These are phyloP conservation scores for Cyberlindnera samutprakarnensis DNA, from an alignment of 805 yeast species.

Conservation along the genomic window DNA sequence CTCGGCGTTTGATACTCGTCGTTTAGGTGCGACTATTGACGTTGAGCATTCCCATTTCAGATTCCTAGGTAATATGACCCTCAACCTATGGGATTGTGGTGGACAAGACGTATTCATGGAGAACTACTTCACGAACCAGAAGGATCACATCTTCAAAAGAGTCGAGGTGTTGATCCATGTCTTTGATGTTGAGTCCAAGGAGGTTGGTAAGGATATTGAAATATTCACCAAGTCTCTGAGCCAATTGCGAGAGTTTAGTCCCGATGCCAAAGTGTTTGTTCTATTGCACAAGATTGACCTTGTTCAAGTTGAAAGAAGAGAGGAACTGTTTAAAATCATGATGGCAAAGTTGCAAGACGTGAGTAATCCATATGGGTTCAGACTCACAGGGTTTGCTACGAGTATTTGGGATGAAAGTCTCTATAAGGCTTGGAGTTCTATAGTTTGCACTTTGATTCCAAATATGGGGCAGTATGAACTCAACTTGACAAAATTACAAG, in stretches of 20 bases:
- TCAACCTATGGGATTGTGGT: slow-evolving; percentile 97
- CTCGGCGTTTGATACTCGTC: slow-evolving; percentile 92
- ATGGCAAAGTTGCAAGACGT: slow-evolving; percentile 73
- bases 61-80: slow-evolving; percentile 89
- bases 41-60: slow-evolving; percentile 96
- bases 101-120: slow-evolving; percentile 97
- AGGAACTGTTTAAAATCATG: slow-evolving; percentile 76
- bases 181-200: slow-evolving; percentile 91
- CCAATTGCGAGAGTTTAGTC: slow-evolving; percentile 76
- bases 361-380: slow-evolving; percentile 61
- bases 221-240: slow-evolving; percentile 79
- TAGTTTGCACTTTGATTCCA: slow-evolving; percentile 91
- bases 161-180: slow-evolving; percentile 95
- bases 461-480: slow-evolving; percentile 77
- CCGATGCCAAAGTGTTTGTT: slow-evolving; percentile 87
- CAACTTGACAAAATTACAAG: slow-evolving; percentile 65
- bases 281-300: slow-evolving; percentile 94
- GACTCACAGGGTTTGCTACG: slow-evolving; percentile 82
- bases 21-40: slow-evolving; percentile 95
- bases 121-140: slow-evolving; percentile 79
- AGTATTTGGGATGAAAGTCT: slow-evolving; percentile 24
- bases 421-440: slow-evolving; percentile 95
- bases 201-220: slow-evolving; percentile 87
- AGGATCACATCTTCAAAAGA: slow-evolving; percentile 89
- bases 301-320: slow-evolving; percentile 79